phyloP scores from a whole-genome alignment of 2,329 filamentous ascomycete species.

The Calonectria honghensis region DNA sequence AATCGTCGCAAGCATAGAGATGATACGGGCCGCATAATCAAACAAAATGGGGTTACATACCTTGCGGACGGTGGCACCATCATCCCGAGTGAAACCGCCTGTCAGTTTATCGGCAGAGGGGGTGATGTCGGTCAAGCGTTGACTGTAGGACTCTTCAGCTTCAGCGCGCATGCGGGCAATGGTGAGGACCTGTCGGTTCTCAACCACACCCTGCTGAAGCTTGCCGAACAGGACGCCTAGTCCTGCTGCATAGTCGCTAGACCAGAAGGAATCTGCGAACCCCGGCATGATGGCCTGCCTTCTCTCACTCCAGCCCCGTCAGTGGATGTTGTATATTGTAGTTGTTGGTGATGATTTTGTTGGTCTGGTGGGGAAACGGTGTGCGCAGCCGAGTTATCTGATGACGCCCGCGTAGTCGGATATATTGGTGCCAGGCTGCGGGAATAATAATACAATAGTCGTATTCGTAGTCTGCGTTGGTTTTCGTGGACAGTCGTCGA shows the following conservation, averaged over 20 bases:
- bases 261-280: constrained; percentile 99
- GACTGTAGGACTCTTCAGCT: constrained; percentile 92
- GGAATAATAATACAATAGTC: constrained; percentile 22
- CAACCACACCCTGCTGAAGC: constrained; percentile 95
- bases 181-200: constrained; percentile 95
- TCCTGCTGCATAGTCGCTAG: constrained; percentile 95
- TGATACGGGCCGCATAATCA: not conserved
- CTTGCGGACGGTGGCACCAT: constrained; percentile 97
- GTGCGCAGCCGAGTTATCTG: constrained; percentile 38
- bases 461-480: constrained; percentile 35
- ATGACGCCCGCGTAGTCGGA: constrained; percentile 34
- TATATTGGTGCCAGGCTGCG: constrained; percentile 38
- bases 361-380: constrained; percentile 35
- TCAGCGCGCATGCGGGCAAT: constrained; percentile 96
- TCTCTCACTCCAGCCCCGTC: constrained; percentile 51
- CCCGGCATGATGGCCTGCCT: constrained; percentile 79
- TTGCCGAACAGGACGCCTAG: constrained; percentile 96
- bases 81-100: constrained; percentile 91
- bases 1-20: constrained; percentile 25
- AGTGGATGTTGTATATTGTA: constrained; percentile 35
- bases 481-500: constrained; percentile 41
- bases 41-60: constrained; percentile 65
- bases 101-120: constrained; percentile 87
- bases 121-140: constrained; percentile 87
- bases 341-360: constrained; percentile 37